Evolutionary conservation across 352 stramenopile species (phyloP).

Genomic region (Pythium dissotocum): DNA sequence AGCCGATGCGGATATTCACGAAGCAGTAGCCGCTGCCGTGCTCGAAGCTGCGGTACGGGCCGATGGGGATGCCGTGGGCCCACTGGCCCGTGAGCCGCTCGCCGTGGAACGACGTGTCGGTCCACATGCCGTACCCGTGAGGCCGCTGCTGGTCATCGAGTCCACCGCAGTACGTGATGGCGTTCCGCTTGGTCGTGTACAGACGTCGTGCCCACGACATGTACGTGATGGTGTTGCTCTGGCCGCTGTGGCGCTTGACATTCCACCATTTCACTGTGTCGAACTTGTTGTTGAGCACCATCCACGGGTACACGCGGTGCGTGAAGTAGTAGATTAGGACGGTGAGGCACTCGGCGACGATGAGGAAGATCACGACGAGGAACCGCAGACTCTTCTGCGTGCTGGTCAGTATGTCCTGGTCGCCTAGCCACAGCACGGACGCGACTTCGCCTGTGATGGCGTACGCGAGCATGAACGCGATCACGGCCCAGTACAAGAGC

Average conservation of each 20-base stretch:
- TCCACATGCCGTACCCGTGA: constrained; percentile 63
- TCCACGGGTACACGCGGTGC: constrained; percentile 54
- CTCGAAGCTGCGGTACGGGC: constrained; percentile 57
- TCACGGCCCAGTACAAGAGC: constrained; percentile 83
- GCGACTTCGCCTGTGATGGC: constrained; percentile 48
- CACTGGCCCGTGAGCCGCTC: constrained; percentile 59
- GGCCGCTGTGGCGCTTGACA: constrained; percentile 19
- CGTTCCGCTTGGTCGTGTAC: constrained; percentile 33
- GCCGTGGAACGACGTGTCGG: constrained; percentile 61
- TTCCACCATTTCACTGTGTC: constrained; percentile 42
- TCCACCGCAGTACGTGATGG: constrained; percentile 54
- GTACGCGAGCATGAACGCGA: constrained; percentile 61
- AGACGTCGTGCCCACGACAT: constrained; percentile 19
- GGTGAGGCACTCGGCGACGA: constrained; percentile 45
- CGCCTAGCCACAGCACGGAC: constrained; percentile 31
- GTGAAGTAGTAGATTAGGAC: constrained; percentile 44
- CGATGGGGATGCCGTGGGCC: constrained; percentile 57
- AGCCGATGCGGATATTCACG: constrained; percentile 53
- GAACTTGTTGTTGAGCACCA: constrained; percentile 39
- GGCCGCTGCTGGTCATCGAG: constrained; percentile 42
- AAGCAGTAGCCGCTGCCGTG: constrained; percentile 65
- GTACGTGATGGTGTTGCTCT: constrained; percentile 35
- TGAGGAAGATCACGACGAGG: constrained; percentile 33
- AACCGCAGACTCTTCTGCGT: constrained; percentile 27
- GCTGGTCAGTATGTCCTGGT: constrained; percentile 34